A percentile compares a stretch with the other conserved stretches of the same genome.
Conservation (phyloP, 768 basidiomycete genomes). For the Mycena filopes region DNA sequence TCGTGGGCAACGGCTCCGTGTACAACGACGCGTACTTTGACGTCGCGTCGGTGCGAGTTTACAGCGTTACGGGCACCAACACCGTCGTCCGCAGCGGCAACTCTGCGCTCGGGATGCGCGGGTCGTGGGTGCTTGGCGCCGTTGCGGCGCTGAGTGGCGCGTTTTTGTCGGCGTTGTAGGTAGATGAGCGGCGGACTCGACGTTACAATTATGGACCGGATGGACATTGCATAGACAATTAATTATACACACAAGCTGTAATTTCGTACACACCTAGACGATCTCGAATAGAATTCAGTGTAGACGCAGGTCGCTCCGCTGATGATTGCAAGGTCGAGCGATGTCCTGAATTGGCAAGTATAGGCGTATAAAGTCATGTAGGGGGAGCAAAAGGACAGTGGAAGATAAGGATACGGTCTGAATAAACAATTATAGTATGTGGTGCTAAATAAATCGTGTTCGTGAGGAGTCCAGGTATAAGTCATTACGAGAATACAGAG, state of each 20-base stretch:
- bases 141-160: constrained; percentile 10
- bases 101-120: neutral
- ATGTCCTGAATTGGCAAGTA: too few relatives aligned
- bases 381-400: too few relatives aligned
- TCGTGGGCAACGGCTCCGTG: constrained; percentile 68
- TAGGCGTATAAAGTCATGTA: too few relatives aligned
- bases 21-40: constrained; percentile 81
- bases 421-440: neutral
- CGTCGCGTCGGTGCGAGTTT: constrained; percentile 68
- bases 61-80: constrained; percentile 45
- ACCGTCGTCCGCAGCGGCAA: constrained; percentile 35
- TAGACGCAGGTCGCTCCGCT: too few relatives aligned
- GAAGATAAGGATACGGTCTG: too few relatives aligned
- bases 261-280: too few relatives aligned
- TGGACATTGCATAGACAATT: neutral
- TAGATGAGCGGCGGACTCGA: too few relatives aligned
- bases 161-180: constrained; percentile 1
- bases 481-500: constrained; percentile 35
- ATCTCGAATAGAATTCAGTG: too few relatives aligned
- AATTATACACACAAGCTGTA: too few relatives aligned
- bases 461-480: constrained; percentile 43
- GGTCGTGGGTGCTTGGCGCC: constrained; percentile 9
- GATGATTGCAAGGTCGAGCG: too few relatives aligned
- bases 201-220: neutral
- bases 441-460: constrained; percentile 39